Evolutionary conservation across 2,329 filamentous ascomycete species (phyloP).

Genomic region (Trichoderma pleuroti): DNA sequence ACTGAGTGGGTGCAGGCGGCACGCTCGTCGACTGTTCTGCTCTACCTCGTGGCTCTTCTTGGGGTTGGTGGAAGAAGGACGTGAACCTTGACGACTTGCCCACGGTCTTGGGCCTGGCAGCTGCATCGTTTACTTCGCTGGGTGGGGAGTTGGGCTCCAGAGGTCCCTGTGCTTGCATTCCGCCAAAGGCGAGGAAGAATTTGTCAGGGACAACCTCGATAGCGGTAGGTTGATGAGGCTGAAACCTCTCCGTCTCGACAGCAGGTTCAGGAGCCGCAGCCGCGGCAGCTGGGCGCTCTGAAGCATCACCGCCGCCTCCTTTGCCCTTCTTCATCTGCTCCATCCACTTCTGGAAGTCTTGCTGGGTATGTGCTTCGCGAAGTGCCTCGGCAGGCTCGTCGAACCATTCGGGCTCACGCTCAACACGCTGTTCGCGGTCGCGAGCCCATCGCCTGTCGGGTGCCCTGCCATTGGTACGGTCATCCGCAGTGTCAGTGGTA

Average conservation of each 20-base stretch:
- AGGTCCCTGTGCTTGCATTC: constrained; percentile 24
- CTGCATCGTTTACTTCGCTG: constrained; percentile 44
- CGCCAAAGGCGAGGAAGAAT: constrained; percentile 63
- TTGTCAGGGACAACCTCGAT: constrained; percentile 69
- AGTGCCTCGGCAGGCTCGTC: constrained; percentile 70
- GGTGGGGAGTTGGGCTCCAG: constrained; percentile 46
- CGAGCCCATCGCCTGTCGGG: constrained; percentile 54
- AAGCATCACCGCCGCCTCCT: constrained; percentile 33
- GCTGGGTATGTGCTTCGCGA: constrained; percentile 70
- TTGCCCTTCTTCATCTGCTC: constrained; percentile 77
- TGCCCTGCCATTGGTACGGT: constrained; percentile 53
- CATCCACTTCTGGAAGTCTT: constrained; percentile 94
- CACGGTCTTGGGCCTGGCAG: constrained; percentile 52
- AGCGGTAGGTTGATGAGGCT: constrained; percentile 59
- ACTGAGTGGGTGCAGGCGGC: constrained; percentile 5
- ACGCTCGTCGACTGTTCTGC: constrained; percentile 44
- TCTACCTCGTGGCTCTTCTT: constrained; percentile 51
- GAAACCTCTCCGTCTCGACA: constrained; percentile 49
- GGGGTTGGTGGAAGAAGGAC: constrained; percentile 60
- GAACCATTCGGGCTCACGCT: constrained; percentile 89
- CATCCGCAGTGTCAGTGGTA: constrained; percentile 42
- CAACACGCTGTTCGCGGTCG: constrained; percentile 57
- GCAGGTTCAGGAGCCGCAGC: constrained; percentile 29
- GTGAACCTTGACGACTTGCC: constrained; percentile 80
- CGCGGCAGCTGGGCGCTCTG: constrained; percentile 26